Percentiles rank a stretch among this genome's conserved stretches.
These are phyloP conservation scores for Hypomontagnella monticulosa DNA, from an alignment of 495 filamentous ascomycete species.

Conservation along the genomic window DNA sequence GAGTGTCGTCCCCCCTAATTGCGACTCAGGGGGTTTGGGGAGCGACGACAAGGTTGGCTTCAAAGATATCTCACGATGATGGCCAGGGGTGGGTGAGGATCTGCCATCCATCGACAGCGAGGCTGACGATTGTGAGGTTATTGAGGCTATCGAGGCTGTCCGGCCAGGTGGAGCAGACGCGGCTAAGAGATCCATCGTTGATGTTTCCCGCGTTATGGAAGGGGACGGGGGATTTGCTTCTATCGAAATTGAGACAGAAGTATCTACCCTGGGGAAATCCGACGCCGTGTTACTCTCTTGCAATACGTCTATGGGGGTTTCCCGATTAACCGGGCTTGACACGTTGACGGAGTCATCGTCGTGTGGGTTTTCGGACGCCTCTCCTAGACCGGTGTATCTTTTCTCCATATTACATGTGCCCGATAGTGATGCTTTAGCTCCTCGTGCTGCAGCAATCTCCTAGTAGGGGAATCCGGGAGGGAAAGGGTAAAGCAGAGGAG, in stretches of 20 bases:
- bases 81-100: conserved; percentile 4
- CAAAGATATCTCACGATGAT: conserved; percentile 32
- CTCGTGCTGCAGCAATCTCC: conserved; percentile 9
- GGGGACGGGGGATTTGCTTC: conserved; percentile 30
- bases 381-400: conserved; percentile 25
- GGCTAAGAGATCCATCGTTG: conserved; percentile 35
- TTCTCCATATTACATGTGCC: conserved; percentile 35
- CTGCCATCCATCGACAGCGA: conserved; percentile 24
- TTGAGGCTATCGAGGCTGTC: conserved; percentile 37
- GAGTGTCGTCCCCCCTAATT: conserved; percentile 24
- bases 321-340: conserved; percentile 32
- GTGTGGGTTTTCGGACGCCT: conserved; percentile 25
- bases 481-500: conserved; percentile 16
- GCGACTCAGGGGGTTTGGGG: conserved; percentile 30
- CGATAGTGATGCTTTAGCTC: conserved; percentile 12
- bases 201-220: conserved; percentile 23
- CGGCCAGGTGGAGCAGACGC: conserved; percentile 40
- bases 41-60: conserved; percentile 38
- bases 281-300: conserved; percentile 18
- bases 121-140: conserved; percentile 14
- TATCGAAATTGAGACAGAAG: conserved; percentile 24
- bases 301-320: conserved; percentile 23
- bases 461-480: conserved; percentile 15
- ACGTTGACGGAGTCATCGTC: conserved; percentile 14
- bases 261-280: conserved; percentile 35